phyloP scores from a whole-genome alignment of 441 rosid species.

The Daphne laureola region DNA sequence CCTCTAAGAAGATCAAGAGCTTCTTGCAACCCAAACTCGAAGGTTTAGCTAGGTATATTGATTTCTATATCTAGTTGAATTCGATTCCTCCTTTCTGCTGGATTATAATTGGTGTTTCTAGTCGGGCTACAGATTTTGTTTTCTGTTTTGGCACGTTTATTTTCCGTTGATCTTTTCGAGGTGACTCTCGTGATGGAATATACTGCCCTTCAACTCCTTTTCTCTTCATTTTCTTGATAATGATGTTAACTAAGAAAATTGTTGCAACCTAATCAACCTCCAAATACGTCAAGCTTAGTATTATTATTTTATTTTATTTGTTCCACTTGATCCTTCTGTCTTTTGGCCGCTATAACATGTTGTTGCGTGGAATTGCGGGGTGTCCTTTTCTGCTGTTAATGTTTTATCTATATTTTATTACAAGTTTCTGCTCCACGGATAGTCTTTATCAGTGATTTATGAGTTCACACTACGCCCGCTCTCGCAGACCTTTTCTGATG shows the following conservation, averaged over 20 bases:
- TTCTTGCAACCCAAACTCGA: slow-evolving; percentile 72
- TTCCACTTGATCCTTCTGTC: not conserved
- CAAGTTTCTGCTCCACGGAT: too few relatives aligned
- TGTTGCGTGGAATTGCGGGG: too few relatives aligned
- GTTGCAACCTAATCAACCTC: slow-evolving; percentile 4
- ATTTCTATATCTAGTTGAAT: not conserved
- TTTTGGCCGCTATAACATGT: not conserved
- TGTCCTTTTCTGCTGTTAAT: too few relatives aligned
- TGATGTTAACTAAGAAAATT: slow-evolving; percentile 10
- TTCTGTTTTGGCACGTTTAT: not conserved
- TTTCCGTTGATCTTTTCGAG: slow-evolving; percentile 14
- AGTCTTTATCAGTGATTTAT: too few relatives aligned
- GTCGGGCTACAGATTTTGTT: not conserved
- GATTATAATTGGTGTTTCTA: not conserved
- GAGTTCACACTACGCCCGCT: too few relatives aligned
- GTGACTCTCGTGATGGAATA: slow-evolving; percentile 9
- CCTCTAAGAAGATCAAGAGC: slow-evolving; percentile 76
- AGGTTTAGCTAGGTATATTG: slow-evolving; percentile 59
- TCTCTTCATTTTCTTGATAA: slow-evolving; percentile 28
- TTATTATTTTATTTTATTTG: not conserved
- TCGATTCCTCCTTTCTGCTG: too few relatives aligned
- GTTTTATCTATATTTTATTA: too few relatives aligned
- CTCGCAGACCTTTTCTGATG: too few relatives aligned
- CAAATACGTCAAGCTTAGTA: slow-evolving; percentile 10
- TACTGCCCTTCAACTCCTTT: slow-evolving; percentile 28